Conservation (phyloP, 2,329 filamentous ascomycete genomes). For the Ophiosphaerella korrae region DNA sequence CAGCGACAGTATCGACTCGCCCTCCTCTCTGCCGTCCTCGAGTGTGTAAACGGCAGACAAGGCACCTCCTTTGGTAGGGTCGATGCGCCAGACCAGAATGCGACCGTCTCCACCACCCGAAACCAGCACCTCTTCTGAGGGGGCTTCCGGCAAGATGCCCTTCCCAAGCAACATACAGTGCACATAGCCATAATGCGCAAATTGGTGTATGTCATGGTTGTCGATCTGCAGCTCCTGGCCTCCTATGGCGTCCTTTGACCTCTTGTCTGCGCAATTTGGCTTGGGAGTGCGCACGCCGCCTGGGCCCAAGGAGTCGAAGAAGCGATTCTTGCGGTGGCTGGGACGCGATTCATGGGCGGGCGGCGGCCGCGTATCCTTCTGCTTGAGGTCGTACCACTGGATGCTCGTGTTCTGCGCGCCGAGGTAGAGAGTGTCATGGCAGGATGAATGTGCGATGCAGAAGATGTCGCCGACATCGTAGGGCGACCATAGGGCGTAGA, state of each 20-base stretch:
- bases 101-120: slow-evolving; percentile 93
- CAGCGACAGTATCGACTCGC: slow-evolving; percentile 74
- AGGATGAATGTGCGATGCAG: slow-evolving; percentile 84
- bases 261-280: slow-evolving; percentile 62
- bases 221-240: slow-evolving; percentile 80
- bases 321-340: slow-evolving; percentile 78
- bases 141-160: slow-evolving; percentile 71
- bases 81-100: slow-evolving; percentile 88
- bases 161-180: slow-evolving; percentile 92
- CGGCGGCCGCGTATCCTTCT: slow-evolving; percentile 63
- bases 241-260: slow-evolving; percentile 57
- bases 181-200: slow-evolving; percentile 93
- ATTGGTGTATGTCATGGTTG: slow-evolving; percentile 78
- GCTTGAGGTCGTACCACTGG: slow-evolving; percentile 77
- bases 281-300: slow-evolving; percentile 80
- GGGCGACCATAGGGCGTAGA: slow-evolving; percentile 89
- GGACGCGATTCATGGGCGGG: slow-evolving; percentile 72
- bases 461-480: slow-evolving; percentile 97
- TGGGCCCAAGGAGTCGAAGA: slow-evolving; percentile 89
- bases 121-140: slow-evolving; percentile 78
- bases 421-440: slow-evolving; percentile 82
- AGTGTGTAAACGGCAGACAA: slow-evolving; percentile 73
- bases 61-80: slow-evolving; percentile 62
- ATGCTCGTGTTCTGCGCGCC: slow-evolving; percentile 94
- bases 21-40: slow-evolving; percentile 62